phyloP scores from a whole-genome alignment of 495 filamentous ascomycete genomes.

The Wilcoxina mikolae region DNA sequence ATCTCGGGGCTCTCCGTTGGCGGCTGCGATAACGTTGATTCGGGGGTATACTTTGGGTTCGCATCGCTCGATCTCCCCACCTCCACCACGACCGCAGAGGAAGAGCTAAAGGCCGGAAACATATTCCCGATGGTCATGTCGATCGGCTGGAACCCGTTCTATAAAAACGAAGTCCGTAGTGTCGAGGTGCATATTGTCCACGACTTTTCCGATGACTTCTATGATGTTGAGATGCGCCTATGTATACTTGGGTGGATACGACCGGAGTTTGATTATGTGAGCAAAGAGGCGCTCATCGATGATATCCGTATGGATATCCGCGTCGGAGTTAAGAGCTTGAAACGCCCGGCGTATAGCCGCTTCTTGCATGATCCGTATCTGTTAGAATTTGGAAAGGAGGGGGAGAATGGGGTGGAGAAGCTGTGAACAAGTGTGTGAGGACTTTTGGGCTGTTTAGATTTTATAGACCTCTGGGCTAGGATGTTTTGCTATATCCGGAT shows the following conservation, averaged over 20 bases:
- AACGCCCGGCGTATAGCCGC: slow-evolving; percentile 47
- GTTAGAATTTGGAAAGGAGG: slow-evolving; percentile 1
- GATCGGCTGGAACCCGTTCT: slow-evolving; percentile 92
- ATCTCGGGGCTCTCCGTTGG: slow-evolving; percentile 51
- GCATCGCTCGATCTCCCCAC: slow-evolving; percentile 46
- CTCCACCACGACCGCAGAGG: neutral
- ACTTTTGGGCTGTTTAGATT: too few relatives aligned
- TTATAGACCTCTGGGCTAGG: too few relatives aligned
- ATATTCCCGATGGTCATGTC: slow-evolving; percentile 83
- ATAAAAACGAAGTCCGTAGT: slow-evolving; percentile 66
- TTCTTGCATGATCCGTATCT: slow-evolving; percentile 38
- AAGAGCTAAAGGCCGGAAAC: slow-evolving; percentile 23
- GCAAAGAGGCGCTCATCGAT: slow-evolving; percentile 62
- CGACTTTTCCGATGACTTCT: slow-evolving; percentile 62
- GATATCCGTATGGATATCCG: slow-evolving; percentile 83
- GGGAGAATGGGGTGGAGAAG: neutral
- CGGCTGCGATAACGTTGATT: slow-evolving; percentile 53
- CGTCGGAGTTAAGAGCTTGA: slow-evolving; percentile 61
- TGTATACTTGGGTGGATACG: slow-evolving; percentile 75
- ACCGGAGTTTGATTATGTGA: slow-evolving; percentile 75
- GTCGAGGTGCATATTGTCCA: slow-evolving; percentile 90
- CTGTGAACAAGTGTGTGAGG: too few relatives aligned
- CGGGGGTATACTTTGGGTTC: slow-evolving; percentile 87
- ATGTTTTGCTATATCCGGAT: too few relatives aligned
- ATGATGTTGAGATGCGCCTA: slow-evolving; percentile 61